These are phyloP conservation scores for Annulohypoxylon nitens DNA, from an alignment of 495 filamentous ascomycete species.

Conservation along the genomic window DNA sequence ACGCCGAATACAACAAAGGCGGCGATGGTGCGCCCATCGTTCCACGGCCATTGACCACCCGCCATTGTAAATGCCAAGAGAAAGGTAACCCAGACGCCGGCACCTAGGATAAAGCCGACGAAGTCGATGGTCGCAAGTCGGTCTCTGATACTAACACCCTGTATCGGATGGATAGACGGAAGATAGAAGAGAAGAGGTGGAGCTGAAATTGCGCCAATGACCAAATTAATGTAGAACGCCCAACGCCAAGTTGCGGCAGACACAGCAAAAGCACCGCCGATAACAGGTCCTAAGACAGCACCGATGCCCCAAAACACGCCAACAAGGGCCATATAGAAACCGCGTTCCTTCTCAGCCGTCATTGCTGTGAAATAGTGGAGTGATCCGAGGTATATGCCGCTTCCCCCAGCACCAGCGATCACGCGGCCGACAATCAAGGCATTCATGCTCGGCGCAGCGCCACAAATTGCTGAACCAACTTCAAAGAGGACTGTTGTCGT, in stretches of 20 bases:
- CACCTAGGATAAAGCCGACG: slow-evolving; percentile 59
- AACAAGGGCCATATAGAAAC: slow-evolving; percentile 49
- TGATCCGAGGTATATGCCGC: slow-evolving; percentile 3
- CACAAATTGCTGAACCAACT: not conserved
- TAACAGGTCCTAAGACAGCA: slow-evolving; percentile 64
- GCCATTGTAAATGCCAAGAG: slow-evolving; percentile 69
- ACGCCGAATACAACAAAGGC: slow-evolving; percentile 66
- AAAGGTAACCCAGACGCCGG: slow-evolving; percentile 58
- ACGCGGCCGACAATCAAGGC: slow-evolving; percentile 13
- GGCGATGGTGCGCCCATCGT: slow-evolving; percentile 64
- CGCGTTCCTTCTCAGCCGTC: not conserved
- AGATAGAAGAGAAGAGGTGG: not conserved
- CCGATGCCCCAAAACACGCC: slow-evolving; percentile 61
- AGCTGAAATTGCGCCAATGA: not conserved
- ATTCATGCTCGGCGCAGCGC: slow-evolving; percentile 7
- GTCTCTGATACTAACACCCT: not conserved
- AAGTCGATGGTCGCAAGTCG: slow-evolving; percentile 49
- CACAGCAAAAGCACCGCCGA: slow-evolving; percentile 70
- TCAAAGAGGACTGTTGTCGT: not conserved
- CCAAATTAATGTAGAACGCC: slow-evolving; percentile 74
- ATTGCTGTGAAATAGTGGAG: not conserved
- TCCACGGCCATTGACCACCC: slow-evolving; percentile 67
- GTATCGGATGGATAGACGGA: not conserved
- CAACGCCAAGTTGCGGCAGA: slow-evolving; percentile 63
- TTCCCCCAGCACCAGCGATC: not conserved